Conservation (phyloP, 2,329 filamentous ascomycete genomes). For the Fusarium nurragi region DNA sequence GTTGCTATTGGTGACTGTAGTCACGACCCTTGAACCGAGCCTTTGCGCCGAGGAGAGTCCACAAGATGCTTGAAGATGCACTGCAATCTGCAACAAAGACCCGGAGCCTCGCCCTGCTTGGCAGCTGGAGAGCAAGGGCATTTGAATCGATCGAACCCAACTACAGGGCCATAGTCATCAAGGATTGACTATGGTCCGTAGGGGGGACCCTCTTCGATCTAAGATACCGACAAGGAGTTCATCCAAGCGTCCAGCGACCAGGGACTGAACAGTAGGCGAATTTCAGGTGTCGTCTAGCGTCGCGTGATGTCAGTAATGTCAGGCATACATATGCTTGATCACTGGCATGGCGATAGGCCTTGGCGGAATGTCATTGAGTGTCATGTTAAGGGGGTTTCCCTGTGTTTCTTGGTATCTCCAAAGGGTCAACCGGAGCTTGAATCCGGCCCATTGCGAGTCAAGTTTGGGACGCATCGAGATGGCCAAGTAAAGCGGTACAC, state of each 20-base stretch:
- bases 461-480: constrained; percentile 10
- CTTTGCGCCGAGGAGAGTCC: constrained; percentile 16
- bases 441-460: constrained; percentile 22
- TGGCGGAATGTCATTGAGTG: constrained; percentile 29
- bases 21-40: constrained; percentile 3
- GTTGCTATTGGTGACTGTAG: not conserved
- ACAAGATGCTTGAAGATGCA: not conserved
- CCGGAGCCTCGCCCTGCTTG: not conserved
- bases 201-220: constrained; percentile 17
- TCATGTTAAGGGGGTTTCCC: constrained; percentile 10
- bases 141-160: constrained; percentile 22
- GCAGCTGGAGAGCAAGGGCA: not conserved
- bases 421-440: not conserved
- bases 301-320: constrained; percentile 3
- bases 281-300: constrained; percentile 17
- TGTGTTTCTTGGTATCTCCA: not conserved
- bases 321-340: constrained; percentile 22
- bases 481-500: not conserved
- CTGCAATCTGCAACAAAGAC: not conserved
- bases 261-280: constrained; percentile 22
- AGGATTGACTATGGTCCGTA: constrained; percentile 15
- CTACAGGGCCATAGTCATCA: constrained; percentile 21
- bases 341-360: constrained; percentile 16
- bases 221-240: constrained; percentile 4
- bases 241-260: constrained; percentile 3